phyloP scores from a whole-genome alignment of 805 yeast species.

The Naumovozyma castellii region DNA sequence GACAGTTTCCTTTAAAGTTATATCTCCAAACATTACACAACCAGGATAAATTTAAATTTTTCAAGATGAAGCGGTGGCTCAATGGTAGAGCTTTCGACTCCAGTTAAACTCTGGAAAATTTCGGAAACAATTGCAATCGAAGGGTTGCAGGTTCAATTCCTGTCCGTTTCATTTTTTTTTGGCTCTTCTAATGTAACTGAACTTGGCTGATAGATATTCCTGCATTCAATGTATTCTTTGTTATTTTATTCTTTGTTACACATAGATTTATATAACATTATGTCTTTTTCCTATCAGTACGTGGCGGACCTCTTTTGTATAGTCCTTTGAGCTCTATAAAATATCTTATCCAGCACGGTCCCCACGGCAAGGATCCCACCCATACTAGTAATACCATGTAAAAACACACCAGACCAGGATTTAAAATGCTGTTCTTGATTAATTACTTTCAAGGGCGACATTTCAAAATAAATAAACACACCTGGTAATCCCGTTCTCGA shows the following conservation, averaged over 20 bases:
- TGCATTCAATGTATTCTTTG: no score
- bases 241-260: no score
- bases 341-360: slow-evolving; percentile 75
- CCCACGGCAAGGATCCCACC: slow-evolving; percentile 97
- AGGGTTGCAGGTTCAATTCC: slow-evolving; percentile 72
- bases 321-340: slow-evolving; percentile 82
- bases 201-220: no score
- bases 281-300: no score
- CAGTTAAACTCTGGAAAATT: slow-evolving; percentile 32
- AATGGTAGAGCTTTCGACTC: slow-evolving; percentile 66
- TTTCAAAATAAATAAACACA: slow-evolving; percentile 76
- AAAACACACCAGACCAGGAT: slow-evolving; percentile 72
- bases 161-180: slow-evolving; percentile 47
- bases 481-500: slow-evolving; percentile 92
- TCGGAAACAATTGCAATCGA: slow-evolving; percentile 38
- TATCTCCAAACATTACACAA: no score
- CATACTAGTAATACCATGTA: slow-evolving; percentile 78
- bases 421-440: slow-evolving; percentile 60
- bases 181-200: no score
- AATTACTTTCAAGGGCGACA: slow-evolving; percentile 85
- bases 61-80: slow-evolving; percentile 50
- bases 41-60: no score
- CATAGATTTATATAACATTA: no score
- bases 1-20: no score
- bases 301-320: slow-evolving; percentile 30